phyloP scores from a whole-genome alignment of 2,329 filamentous ascomycete species.

The Beauveria brongniartii region DNA sequence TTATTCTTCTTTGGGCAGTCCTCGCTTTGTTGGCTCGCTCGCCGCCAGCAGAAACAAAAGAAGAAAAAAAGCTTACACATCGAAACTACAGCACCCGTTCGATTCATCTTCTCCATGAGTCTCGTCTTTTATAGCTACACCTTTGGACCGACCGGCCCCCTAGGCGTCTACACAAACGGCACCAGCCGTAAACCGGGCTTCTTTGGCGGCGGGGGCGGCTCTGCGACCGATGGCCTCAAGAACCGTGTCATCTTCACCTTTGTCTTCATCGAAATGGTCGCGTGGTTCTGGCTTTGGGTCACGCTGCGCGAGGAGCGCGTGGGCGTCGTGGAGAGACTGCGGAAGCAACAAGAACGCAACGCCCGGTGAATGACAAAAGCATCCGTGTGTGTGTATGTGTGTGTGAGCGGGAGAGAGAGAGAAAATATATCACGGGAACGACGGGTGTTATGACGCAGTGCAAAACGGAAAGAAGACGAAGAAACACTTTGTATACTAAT shows the following conservation, averaged over 20 bases:
- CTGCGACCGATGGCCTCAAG: slow-evolving; percentile 62
- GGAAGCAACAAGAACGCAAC: slow-evolving; percentile 18
- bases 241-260: slow-evolving; percentile 81
- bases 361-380: neutral
- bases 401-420: neutral
- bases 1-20: too few species aligned
- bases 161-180: slow-evolving; percentile 29
- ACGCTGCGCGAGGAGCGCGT: slow-evolving; percentile 59
- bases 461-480: neutral
- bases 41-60: neutral
- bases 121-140: slow-evolving; percentile 58
- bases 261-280: slow-evolving; percentile 72
- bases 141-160: slow-evolving; percentile 44
- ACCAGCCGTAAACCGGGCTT: slow-evolving; percentile 26
- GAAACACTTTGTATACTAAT: neutral
- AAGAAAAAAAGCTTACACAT: slow-evolving; percentile 4
- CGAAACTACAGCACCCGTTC: slow-evolving; percentile 46
- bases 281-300: slow-evolving; percentile 81
- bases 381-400: too few species aligned
- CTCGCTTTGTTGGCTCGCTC: neutral
- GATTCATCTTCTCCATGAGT: slow-evolving; percentile 53
- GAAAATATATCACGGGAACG: neutral
- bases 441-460: neutral
- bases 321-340: slow-evolving; percentile 32
- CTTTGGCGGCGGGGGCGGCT: slow-evolving; percentile 26